Evolutionary conservation across 2,329 filamentous ascomycete species (phyloP).

Genomic region (Alternaria conjuncta): DNA sequence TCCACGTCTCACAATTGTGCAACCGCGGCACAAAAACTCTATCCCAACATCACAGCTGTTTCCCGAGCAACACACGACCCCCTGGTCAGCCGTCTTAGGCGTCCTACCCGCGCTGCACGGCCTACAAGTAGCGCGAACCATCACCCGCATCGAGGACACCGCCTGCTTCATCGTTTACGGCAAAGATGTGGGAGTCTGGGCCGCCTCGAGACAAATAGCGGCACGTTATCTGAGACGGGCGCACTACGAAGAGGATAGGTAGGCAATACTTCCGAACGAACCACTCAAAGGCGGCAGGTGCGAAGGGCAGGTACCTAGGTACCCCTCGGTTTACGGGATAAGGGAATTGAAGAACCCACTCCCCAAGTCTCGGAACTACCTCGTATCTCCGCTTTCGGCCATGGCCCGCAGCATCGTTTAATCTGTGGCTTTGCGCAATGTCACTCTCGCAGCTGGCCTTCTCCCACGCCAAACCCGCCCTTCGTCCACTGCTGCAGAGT

Average conservation of each 20-base stretch:
- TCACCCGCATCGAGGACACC: constrained; percentile 31
- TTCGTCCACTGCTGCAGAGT: not conserved
- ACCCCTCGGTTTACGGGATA: constrained; percentile 23
- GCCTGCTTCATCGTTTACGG: constrained; percentile 26
- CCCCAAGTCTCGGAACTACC: constrained; percentile 15
- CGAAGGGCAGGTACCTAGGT: constrained; percentile 22
- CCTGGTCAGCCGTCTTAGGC: constrained; percentile 17
- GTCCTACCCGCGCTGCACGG: constrained; percentile 35
- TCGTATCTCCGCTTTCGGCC: constrained; percentile 31
- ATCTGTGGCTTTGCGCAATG: not conserved
- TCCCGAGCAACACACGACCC: constrained; percentile 11
- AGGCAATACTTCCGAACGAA: constrained; percentile 22
- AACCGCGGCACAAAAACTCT: constrained; percentile 21
- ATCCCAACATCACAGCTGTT: constrained; percentile 21
- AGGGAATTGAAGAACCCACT: constrained; percentile 24
- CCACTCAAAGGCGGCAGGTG: constrained; percentile 40
- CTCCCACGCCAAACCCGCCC: not conserved
- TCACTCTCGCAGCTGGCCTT: not conserved
- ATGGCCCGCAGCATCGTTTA: constrained; percentile 12
- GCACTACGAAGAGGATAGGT: constrained; percentile 17
- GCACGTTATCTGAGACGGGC: constrained; percentile 25
- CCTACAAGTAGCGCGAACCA: constrained; percentile 42
- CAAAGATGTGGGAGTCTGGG: constrained; percentile 11
- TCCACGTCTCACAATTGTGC: constrained; percentile 7
- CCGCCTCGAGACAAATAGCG: constrained; percentile 16